These are phyloP conservation scores for Halophytophthora polymorphica DNA, from an alignment of 352 stramenopile genomes.

Conservation along the genomic window DNA sequence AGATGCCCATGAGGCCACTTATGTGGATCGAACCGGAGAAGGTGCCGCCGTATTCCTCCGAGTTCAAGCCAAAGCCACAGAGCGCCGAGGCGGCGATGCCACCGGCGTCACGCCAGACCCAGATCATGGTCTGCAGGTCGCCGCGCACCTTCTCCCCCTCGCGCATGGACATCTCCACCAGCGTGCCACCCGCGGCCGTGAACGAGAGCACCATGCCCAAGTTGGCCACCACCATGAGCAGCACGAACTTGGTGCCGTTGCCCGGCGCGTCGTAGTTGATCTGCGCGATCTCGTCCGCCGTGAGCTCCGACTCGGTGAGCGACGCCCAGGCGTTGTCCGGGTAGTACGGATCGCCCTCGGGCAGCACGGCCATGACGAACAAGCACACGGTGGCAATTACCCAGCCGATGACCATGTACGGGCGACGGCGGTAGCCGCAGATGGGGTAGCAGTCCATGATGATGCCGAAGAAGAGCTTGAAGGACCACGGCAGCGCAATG, in stretches of 20 bases:
- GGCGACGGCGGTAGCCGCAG: slow-evolving; percentile 73
- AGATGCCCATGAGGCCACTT: slow-evolving; percentile 50
- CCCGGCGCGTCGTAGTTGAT: slow-evolving; percentile 47
- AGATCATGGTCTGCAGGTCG: slow-evolving; percentile 58
- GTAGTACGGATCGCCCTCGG: slow-evolving; percentile 54
- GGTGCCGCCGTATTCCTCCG: slow-evolving; percentile 42
- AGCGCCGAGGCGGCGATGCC: slow-evolving; percentile 43
- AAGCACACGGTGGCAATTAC: slow-evolving; percentile 28
- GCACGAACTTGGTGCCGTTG: slow-evolving; percentile 43
- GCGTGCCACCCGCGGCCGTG: slow-evolving; percentile 41
- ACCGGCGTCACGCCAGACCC: slow-evolving; percentile 33
- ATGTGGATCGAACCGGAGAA: slow-evolving; percentile 51
- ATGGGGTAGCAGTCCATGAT: slow-evolving; percentile 85
- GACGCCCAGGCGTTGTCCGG: slow-evolving; percentile 32
- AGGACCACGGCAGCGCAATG: slow-evolving; percentile 69
- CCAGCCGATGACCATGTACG: slow-evolving; percentile 83
- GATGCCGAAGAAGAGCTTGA: slow-evolving; percentile 84
- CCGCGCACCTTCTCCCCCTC: slow-evolving; percentile 47
- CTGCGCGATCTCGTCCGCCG: slow-evolving; percentile 32
- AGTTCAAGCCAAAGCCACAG: slow-evolving; percentile 59
- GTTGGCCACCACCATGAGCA: slow-evolving; percentile 57
- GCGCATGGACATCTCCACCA: slow-evolving; percentile 60
- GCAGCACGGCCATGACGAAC: slow-evolving; percentile 33
- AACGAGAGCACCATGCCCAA: slow-evolving; percentile 53
- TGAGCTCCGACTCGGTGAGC: slow-evolving; percentile 26